Evolutionary conservation across 176 grass and related monocot species (phyloP), one percentile per base, ranked within the genome.

Genomic region (Metroxylon sagu): DNA sequence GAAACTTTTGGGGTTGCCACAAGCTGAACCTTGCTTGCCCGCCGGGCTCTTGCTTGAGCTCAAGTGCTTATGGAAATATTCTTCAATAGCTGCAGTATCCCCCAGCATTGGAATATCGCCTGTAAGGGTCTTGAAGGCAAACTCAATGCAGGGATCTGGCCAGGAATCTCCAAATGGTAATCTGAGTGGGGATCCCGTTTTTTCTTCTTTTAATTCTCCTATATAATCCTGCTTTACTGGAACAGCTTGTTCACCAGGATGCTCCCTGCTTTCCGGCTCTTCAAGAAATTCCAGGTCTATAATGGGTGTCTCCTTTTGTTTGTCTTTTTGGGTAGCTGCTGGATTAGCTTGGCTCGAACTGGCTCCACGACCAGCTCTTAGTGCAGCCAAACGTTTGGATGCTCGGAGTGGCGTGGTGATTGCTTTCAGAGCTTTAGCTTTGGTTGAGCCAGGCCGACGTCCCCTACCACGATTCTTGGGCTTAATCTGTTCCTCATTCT

Each of bases 371-470:
- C 54, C 53, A 52, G 29, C 52, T 74, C 74, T 79, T 43, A 85
- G 26, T n/a, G 79, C 79, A 71, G 87, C 83, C 59, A 83, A 74
- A 49, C 76, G 82, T 71, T 77, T 70, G 48, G 82, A 90, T 14
- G 73, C 70, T 64, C 82, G 79, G 43, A 76, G 16, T 29, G 79
- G 79, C 57, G 53, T 49, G 35, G 69, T 52, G 18, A 74, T 68
- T 59, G 66, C 18, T 62, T 77, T 77, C 14, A 10, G 54, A 49
- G 16, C 56, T 53, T 89, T 81, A 23, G 51, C 60, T 76, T 35
- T 80, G 7, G 0, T 67, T 25, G 26, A 19, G 6, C 64, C 49
- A 17, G 29, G 30, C 67, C 49, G 30, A 25, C 29, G 18, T 17
- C 19, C 54, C 29, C 67, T 57, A 10, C 21, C 18, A 5, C 5